These are phyloP conservation scores for Kluyveromyces dobzhanskii DNA, from an alignment of 805 yeast species.

Conservation along the genomic window DNA sequence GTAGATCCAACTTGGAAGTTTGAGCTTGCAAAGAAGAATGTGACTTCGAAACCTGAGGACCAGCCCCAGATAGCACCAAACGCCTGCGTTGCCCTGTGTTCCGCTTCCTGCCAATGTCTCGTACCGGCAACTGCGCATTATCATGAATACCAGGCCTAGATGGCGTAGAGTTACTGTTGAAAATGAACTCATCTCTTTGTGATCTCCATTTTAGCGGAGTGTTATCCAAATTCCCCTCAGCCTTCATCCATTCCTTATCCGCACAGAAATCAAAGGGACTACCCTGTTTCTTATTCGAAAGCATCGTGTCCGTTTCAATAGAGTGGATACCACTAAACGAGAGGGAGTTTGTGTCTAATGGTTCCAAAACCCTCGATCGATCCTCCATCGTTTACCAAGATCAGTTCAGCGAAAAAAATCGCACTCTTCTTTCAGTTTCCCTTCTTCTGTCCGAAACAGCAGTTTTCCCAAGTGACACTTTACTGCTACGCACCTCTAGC, in stretches of 20 bases:
- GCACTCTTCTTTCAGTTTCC: too few relatives aligned
- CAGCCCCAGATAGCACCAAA: constrained; percentile 5
- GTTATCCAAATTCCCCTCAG: constrained; percentile 1
- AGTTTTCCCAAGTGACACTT: too few relatives aligned
- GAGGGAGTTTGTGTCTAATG: constrained; percentile 21
- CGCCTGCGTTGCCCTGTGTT: constrained; percentile 1
- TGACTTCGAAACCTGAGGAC: constrained; percentile 8
- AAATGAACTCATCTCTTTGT: constrained; percentile 21
- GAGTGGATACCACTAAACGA: constrained; percentile 14
- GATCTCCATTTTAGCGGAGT: constrained; percentile 22
- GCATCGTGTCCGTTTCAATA: constrained; percentile 8
- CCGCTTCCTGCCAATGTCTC: background rate
- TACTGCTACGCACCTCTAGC: too few relatives aligned
- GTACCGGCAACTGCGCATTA: background rate
- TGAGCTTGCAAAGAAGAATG: constrained; percentile 16
- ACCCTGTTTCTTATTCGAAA: constrained; percentile 7
- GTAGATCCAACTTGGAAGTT: constrained; percentile 24
- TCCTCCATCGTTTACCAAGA: background rate
- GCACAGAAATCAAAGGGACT: background rate
- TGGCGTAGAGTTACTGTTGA: constrained; percentile 27
- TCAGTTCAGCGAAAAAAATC: too few relatives aligned
- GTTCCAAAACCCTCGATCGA: constrained; percentile 17
- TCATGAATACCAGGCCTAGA: constrained; percentile 9
- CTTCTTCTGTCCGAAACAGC: too few relatives aligned
- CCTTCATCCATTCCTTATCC: constrained; percentile 1